Percentiles rank a stretch among this genome's conserved stretches.
phyloP scores from a whole-genome alignment of 495 filamentous ascomycete genomes.

The Penicillium chermesinum region DNA sequence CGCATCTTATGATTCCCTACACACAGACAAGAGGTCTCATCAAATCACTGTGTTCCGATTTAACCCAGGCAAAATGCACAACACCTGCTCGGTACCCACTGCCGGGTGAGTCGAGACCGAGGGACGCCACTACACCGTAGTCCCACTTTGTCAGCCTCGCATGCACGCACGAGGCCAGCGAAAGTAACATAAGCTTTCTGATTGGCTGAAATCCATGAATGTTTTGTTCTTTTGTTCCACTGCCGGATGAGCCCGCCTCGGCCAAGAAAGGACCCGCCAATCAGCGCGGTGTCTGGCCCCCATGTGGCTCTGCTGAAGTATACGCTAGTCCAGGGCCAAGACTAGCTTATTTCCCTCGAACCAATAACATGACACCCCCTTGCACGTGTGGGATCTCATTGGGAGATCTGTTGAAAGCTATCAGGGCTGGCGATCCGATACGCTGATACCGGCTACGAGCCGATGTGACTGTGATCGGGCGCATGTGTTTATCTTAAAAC shows the following conservation, averaged over 20 bases:
- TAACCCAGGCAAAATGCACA: no score
- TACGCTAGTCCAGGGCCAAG: not conserved
- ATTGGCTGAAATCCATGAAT: no score
- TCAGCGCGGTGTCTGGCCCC: not conserved
- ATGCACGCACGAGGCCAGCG: no score
- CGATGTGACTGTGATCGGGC: not conserved
- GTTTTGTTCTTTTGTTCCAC: not conserved
- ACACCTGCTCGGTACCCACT: no score
- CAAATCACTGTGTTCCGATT: no score
- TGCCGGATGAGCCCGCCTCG: no score
- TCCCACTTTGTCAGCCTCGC: no score
- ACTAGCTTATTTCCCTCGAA: not conserved
- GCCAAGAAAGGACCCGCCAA: slow-evolving; percentile 2
- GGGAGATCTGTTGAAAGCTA: not conserved
- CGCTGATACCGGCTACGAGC: not conserved
- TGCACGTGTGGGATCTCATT: not conserved
- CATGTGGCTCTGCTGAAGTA: slow-evolving; percentile 1
- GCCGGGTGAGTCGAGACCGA: no score
- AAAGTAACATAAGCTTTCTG: no score
- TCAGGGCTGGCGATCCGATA: not conserved
- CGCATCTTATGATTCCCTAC: no score
- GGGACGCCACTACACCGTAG: no score
- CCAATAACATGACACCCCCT: not conserved
- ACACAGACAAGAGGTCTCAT: no score
- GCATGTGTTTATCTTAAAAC: not conserved